Evolutionary conservation across 1,139 yeast species (phyloP), one percentile per base, ranked within the genome.

Genomic region (Suhomyces atakaporum): DNA sequence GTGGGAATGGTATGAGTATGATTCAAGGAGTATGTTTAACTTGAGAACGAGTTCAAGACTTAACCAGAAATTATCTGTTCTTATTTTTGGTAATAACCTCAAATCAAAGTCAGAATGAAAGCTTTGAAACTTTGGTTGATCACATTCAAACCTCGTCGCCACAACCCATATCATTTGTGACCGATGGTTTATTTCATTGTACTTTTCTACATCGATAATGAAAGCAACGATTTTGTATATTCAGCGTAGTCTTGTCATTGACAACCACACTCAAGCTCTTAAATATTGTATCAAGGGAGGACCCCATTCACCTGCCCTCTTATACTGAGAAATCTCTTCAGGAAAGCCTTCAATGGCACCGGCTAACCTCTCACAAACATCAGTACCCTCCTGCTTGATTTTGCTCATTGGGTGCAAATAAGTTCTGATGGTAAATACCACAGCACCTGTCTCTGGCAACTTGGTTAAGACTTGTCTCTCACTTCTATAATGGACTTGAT

Each of bases 401-500:
- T 70, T 60, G 18, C 73, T 57, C 53, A 84, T 54, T n/a, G 90
- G 86, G 9, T 80, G 70, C 36, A 78, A 56, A 46, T 83, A 84
- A 0, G 94, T 85, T 49, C 87, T 61, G 33, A 80, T 77, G 1
- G 82, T 73, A 58, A 82, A 80, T 4, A 79, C 58, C 10, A 78
- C 60, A 0, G 81, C 82, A 5, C 66, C 64, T 1, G 81, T 52
- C 36, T 69, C 57, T 2, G 85, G 85, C 30, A 82, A 60, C 43
- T 82, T 69, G 0, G 84, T 75, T 36, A 82, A 68, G 1, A 64
- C 64, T 53, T 82, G 88, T 40, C 86, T 67, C 51, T 82, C 88
- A 40, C 77, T 74, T 44, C 88, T 65, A 50, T 81, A 64, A 49
- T 73, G 77, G 7, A 76, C 79, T 29, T 74, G 68, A 19, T 63